Conservation (phyloP, 1,139 yeast genomes). For the Nematodospora anomalae region DNA sequence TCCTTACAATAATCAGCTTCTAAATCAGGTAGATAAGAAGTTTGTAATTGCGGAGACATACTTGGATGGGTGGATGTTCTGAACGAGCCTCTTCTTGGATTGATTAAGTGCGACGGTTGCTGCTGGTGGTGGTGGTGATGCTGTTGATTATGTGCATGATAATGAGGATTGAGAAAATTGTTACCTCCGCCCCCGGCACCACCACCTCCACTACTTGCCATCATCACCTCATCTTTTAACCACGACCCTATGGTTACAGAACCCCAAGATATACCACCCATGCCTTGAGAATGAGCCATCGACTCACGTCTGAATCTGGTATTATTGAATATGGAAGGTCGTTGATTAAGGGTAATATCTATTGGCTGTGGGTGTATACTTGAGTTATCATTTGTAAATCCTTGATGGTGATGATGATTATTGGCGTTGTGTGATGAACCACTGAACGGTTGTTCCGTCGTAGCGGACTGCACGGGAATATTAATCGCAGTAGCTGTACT, state of each 20-base stretch:
- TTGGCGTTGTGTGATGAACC: constrained; percentile 1
- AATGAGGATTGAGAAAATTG: constrained; percentile 11
- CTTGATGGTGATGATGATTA: constrained; percentile 2
- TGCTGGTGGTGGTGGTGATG: constrained; percentile 17
- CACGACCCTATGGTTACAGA: constrained; percentile 92
- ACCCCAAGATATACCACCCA: constrained; percentile 99
- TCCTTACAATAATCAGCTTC: constrained; percentile 97
- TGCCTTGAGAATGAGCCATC: constrained; percentile 93
- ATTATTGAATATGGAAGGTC: constrained; percentile 39
- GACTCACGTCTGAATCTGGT: constrained; percentile 70
- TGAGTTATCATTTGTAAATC: constrained; percentile 1
- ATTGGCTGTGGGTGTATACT: constrained; percentile 41
- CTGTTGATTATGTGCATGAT: constrained; percentile 16
- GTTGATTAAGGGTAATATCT: constrained; percentile 48
- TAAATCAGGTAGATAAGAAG: constrained; percentile 82
- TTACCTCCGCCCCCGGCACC: constrained; percentile 5
- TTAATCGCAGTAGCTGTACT: constrained; percentile 12
- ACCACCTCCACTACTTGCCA: constrained; percentile 28
- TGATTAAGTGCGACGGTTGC: constrained; percentile 31
- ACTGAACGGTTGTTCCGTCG: not conserved
- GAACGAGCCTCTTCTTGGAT: constrained; percentile 46
- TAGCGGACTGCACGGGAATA: constrained; percentile 6
- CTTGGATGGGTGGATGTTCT: constrained; percentile 19
- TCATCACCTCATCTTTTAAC: constrained; percentile 89
- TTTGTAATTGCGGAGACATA: constrained; percentile 66